Base-by-base conservation (phyloP, 2,329 filamentous ascomycete genomes). In the Canariomyces notabilis region DNA sequence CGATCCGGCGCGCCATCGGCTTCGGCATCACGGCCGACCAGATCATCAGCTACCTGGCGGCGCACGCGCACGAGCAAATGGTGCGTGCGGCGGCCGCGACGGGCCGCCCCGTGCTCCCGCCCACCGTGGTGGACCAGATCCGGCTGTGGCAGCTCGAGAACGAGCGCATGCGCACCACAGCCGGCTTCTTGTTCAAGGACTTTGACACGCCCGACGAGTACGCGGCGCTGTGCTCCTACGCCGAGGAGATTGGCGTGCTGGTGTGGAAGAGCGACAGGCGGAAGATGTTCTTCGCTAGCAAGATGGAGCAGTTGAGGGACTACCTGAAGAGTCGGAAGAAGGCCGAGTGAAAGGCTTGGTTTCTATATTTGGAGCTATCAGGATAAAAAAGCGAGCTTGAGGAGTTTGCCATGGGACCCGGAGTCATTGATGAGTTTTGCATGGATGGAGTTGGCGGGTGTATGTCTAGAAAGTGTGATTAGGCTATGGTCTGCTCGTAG, bases 81-180 rank as follows among this genome's bases (percentile, higher is more conserved):
- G 83, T 85, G 58, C 84, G 85, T 52, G 75, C 79, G 35, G 77
- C 79, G 5, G 69, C 74, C 20, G 55, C 73, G 38, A 59, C 77
- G 50, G 77, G 77, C 59, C 75, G 74, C 51, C 86, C 90, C 2
- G 80, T 95, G 14, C 76, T 98, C 2, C 93, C 94, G 1, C 90
- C 93, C 0, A 97, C 94, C 0, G 93, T 98, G 14, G 88, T 96
- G 53, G 93, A 98, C 67, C 93, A 98, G 72, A 96, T 98, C 59
- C 79, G 90, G 2, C 79, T 98, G 16, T 98, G 93, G 93, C 91
- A 98, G 71, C 82, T 97, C 42, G 93, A 98, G 67, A 89, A 91
- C 54, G 93, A 98, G 70, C 80, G 93, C 41, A 94, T 98, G 79
- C 87, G 86, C 64, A 82, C 87, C 1, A 89, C 82, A 5, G 72